Evolutionary conservation across 2,329 filamentous ascomycete genomes (phyloP), one percentile per base, ranked within the genome.

Genomic region (Ophiocordyceps unilateralis): DNA sequence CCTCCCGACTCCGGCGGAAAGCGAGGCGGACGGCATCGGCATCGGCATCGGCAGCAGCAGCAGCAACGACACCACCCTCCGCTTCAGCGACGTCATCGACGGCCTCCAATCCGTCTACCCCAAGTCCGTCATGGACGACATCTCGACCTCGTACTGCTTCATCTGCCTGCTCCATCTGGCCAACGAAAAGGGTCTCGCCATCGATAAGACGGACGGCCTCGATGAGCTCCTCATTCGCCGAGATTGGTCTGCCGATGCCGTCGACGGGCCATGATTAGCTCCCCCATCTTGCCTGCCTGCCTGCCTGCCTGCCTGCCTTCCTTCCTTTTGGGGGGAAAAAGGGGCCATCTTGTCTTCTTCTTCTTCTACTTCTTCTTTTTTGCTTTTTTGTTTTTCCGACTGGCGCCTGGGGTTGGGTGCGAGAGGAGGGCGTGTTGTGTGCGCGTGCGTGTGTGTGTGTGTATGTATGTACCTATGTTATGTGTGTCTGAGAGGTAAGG

Each of bases 31-130:
- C n/a, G n/a, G n/a, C n/a, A n/a, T n/a, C n/a, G n/a, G n/a, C n/a
- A n/a, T n/a, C n/a, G n/a, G n/a, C n/a, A n/a, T n/a, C n/a, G 15
- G 14, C 30, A 32, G 14, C 30, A 15, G 14, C 30, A 32, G 14
- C 30, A 32, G 14, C 14, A 32, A 32, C 5, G 30, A 74, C 59
- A 69, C 62, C 10, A 64, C 62, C 4, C 71, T 95, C 50, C 87
- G 82, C 53, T 98, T 98, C 62, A 96, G 88, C 0, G 69, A 81
- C 19, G 79, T 98, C 46, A 93, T 98, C 78, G 93, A 93, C 57
- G 80, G 80, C 47, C 66, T 98, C 40, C 83, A 93, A 57, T 64
- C 70, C 5, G 86, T 94, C 8, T 98, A 98, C 55, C 81, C 87
- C 11, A 83, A 84, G 59, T 72, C 83, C 51, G 76, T 78, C 46